Evolutionary conservation across 108 stramenopile species (phyloP).

Genomic region (Conticribra weissflogii): DNA sequence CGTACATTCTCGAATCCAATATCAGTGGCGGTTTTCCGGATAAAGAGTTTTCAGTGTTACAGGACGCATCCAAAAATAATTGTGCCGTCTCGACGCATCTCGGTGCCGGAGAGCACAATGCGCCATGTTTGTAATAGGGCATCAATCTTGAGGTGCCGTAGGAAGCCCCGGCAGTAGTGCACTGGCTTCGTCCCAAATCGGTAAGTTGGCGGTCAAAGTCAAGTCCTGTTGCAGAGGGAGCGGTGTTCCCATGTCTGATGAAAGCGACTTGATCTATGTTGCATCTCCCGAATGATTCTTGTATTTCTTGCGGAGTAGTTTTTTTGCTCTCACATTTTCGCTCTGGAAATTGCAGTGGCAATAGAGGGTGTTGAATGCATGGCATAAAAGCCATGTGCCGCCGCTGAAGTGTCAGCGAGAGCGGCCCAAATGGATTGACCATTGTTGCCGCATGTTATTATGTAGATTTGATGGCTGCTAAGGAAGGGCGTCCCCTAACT

Average conservation of each 20-base stretch:
- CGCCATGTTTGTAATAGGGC: constrained; percentile 25
- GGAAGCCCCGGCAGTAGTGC: constrained; percentile 39
- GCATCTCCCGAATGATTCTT: constrained; percentile 10
- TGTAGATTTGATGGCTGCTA: too few species aligned
- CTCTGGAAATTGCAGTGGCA: too few species aligned
- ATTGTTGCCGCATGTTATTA: too few species aligned
- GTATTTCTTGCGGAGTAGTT: neutral
- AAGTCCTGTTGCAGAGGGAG: constrained; percentile 8
- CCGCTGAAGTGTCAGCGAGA: too few species aligned
- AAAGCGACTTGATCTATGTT: constrained; percentile 41
- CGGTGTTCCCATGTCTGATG: constrained; percentile 59
- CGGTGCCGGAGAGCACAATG: constrained; percentile 55
- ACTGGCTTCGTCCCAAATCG: constrained; percentile 42
- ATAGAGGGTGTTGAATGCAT: too few species aligned
- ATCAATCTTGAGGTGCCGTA: constrained; percentile 39
- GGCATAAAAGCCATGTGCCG: too few species aligned
- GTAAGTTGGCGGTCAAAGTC: constrained; percentile 56
- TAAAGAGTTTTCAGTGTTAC: neutral
- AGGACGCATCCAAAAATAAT: constrained; percentile 37
- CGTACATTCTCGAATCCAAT: constrained; percentile 37
- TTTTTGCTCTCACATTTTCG: too few species aligned
- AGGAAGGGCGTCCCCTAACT: too few species aligned
- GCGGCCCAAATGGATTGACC: too few species aligned
- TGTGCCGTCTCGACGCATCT: constrained; percentile 55
- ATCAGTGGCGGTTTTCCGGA: neutral